Evolutionary conservation across 306 rosid genomes (phyloP).

Genomic region (Glycine latifolia): DNA sequence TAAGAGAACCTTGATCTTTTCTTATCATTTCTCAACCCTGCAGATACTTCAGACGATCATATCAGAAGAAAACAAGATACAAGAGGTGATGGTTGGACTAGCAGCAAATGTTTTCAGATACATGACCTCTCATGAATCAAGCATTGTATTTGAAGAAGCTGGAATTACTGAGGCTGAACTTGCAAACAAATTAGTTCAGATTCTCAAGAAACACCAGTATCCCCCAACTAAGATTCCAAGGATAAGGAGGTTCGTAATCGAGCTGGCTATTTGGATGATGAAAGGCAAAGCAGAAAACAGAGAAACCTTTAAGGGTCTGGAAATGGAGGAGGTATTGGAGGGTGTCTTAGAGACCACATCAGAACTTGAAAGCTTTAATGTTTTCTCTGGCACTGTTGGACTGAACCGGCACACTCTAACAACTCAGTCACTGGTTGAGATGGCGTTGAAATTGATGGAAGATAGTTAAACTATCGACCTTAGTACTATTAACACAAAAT

Average conservation of each 20-base stretch:
- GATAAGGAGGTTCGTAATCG: slow-evolving; percentile 80
- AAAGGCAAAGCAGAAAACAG: slow-evolving; percentile 58
- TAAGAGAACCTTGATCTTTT: not conserved
- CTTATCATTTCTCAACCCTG: slow-evolving; percentile 17
- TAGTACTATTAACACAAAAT: no score
- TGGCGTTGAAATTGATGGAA: slow-evolving; percentile 60
- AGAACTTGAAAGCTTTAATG: slow-evolving; percentile 85
- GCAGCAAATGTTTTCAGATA: slow-evolving; percentile 67
- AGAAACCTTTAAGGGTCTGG: slow-evolving; percentile 56
- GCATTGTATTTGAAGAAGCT: slow-evolving; percentile 58
- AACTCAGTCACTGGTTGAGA: slow-evolving; percentile 71
- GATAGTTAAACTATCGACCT: slow-evolving; percentile 30
- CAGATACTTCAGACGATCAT: slow-evolving; percentile 68
- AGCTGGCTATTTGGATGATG: slow-evolving; percentile 91
- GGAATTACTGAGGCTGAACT: slow-evolving; percentile 62
- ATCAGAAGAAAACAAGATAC: slow-evolving; percentile 71
- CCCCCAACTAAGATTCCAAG: slow-evolving; percentile 71
- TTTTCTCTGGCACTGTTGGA: slow-evolving; percentile 83
- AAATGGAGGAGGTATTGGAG: slow-evolving; percentile 65
- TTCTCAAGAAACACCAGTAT: slow-evolving; percentile 59
- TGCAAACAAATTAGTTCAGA: slow-evolving; percentile 59
- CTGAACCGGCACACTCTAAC: slow-evolving; percentile 70
- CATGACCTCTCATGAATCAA: slow-evolving; percentile 67
- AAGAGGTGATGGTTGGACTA: slow-evolving; percentile 89
- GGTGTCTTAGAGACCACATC: slow-evolving; percentile 82